Percentiles rank a stretch among this genome's conserved stretches.
phyloP scores from a whole-genome alignment of 1,284 basidiomycete species.

The Coriolopsis trogii region DNA sequence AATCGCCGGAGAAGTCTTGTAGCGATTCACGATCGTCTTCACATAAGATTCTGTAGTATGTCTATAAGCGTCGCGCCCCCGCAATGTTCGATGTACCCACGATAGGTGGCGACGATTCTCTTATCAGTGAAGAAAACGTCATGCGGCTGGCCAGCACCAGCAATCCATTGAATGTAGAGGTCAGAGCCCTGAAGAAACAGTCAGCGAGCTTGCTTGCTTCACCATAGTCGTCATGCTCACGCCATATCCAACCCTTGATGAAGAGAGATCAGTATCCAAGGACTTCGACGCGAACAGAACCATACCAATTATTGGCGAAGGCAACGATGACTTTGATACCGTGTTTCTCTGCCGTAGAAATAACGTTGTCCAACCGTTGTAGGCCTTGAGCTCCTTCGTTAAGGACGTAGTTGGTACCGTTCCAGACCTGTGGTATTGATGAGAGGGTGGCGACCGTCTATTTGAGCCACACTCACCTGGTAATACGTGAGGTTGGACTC shows the following conservation, averaged over 20 bases:
- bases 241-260: constrained; percentile 38
- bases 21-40: constrained; percentile 54
- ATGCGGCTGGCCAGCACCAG: constrained; percentile 45
- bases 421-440: constrained; percentile 43
- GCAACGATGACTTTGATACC: constrained; percentile 63
- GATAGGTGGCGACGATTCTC: constrained; percentile 51
- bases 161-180: constrained; percentile 57
- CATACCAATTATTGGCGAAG: constrained; percentile 73
- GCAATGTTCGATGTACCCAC: constrained; percentile 33
- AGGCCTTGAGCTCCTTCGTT: constrained; percentile 69
- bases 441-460: neutral
- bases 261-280: neutral
- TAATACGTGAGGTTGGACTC: constrained; percentile 51
- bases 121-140: constrained; percentile 56
- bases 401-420: constrained; percentile 48
- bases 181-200: constrained; percentile 39
- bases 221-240: constrained; percentile 22
- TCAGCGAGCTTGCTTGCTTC: neutral
- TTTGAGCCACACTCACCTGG: constrained; percentile 37
- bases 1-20: constrained; percentile 53
- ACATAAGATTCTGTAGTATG: constrained; percentile 51
- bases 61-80: neutral
- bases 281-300: neutral
- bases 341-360: constrained; percentile 59
- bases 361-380: constrained; percentile 66